Base-by-base conservation (phyloP, 1,284 basidiomycete genomes). In the Singerocomus inundabilis region DNA sequence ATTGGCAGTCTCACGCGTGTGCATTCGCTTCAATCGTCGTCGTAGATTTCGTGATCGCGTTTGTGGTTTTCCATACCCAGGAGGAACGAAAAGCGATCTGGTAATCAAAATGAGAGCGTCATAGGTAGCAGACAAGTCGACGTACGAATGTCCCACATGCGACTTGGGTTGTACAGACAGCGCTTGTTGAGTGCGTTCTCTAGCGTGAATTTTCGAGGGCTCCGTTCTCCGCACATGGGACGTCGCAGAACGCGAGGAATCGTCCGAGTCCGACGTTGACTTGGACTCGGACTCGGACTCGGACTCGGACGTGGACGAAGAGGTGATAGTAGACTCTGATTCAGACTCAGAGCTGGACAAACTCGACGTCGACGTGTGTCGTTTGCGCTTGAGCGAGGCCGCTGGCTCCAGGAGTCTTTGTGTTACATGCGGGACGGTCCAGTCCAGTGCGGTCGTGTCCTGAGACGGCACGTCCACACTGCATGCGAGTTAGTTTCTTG, bases 41-140 rank as follows among this genome's bases (percentile, higher is more conserved):
- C 88, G 81, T 26, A 75, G 62, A 62, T 91, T 90, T 4, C 88
- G 79, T 31, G 72, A 74, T 10, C 78, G 82, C 0, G 88, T 90
- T n/a, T 79, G 67, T 1, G 76, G 64, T 64, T 84, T 89, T 6
- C 87, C 88, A 32, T 75, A 65, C 1, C 84, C 84, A 0, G 85
- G 85, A 0, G 84, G 82, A 15, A 84, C 75, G 43, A 58, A 52
- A 0, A 60, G 46, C 24, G 57, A 1, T 6, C 53, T 54, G 49
- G 48, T 15, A 52, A 33, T n/a, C n/a, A 31, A 0, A 10, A 18
- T 26, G 36, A 40, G 24, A 16, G 28, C 5, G 39, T 44, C n/a
- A 10, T 32, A 30, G n/a, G n/a, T n/a, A 13, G n/a, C 24, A 2
- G 21, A 40, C 6, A 34, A 28, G 5, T n/a, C 8, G 29, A 53